phyloP scores from a whole-genome alignment of 495 filamentous ascomycete species.

The Daldinia concentrica region DNA sequence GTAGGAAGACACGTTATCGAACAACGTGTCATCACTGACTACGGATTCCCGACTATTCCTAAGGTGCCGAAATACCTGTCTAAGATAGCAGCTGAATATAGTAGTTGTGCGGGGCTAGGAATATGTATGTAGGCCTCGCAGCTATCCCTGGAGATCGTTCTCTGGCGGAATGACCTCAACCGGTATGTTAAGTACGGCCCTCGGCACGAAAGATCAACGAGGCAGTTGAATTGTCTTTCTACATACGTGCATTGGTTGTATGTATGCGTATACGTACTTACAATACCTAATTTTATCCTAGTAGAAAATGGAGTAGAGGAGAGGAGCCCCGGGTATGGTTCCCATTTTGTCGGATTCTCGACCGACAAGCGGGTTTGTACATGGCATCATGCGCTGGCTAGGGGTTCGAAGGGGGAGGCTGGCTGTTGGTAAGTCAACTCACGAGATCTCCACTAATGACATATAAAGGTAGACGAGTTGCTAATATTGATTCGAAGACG shows the following conservation, averaged over 20 bases:
- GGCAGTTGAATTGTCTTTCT: slow-evolving; percentile 1
- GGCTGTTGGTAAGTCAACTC: slow-evolving; percentile 10
- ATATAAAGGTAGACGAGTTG: slow-evolving; percentile 10
- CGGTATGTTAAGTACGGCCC: slow-evolving; percentile 4
- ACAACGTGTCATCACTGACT: slow-evolving; percentile 35
- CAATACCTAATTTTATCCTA: slow-evolving; percentile 8
- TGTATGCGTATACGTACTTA: neutral
- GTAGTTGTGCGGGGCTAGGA: slow-evolving; percentile 15
- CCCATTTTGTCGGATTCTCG: slow-evolving; percentile 20
- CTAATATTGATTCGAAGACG: slow-evolving; percentile 16
- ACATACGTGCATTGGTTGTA: neutral
- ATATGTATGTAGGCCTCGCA: slow-evolving; percentile 7
- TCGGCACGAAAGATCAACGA: neutral
- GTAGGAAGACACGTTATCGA: slow-evolving; percentile 32
- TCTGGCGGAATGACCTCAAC: slow-evolving; percentile 18
- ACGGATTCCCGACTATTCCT: slow-evolving; percentile 23
- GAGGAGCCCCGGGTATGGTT: slow-evolving; percentile 14
- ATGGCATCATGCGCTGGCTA: slow-evolving; percentile 17
- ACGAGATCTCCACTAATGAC: slow-evolving; percentile 18
- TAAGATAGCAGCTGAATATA: slow-evolving; percentile 31
- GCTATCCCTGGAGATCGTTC: slow-evolving; percentile 5
- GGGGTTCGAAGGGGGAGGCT: slow-evolving; percentile 28
- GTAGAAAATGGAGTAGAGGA: neutral
- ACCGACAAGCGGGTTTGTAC: slow-evolving; percentile 24
- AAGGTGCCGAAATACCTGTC: slow-evolving; percentile 19